A percentile compares a stretch with the other conserved stretches of the same genome.
These are phyloP conservation scores for Alternaria conjuncta DNA, from an alignment of 2,329 filamentous ascomycete species.

Conservation along the genomic window DNA sequence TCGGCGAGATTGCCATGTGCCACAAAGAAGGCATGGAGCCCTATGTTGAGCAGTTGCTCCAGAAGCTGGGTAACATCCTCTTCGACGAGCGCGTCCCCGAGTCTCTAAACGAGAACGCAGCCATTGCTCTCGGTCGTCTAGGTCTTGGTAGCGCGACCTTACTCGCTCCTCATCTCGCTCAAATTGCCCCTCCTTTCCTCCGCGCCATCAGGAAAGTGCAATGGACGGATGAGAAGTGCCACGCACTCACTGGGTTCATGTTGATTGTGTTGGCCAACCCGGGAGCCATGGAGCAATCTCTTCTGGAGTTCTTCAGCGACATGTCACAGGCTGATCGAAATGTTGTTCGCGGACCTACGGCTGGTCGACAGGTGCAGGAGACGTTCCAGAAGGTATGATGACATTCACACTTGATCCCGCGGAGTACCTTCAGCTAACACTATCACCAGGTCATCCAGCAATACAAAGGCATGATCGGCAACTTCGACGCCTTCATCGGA, in stretches of 20 bases:
- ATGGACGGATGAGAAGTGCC: constrained; percentile 91
- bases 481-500: constrained; percentile 60
- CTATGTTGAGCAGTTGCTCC: constrained; percentile 78
- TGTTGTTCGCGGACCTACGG: constrained; percentile 58
- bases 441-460: constrained; percentile 54
- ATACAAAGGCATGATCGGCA: constrained; percentile 62
- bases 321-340: constrained; percentile 75
- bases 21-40: constrained; percentile 74
- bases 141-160: constrained; percentile 79
- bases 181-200: constrained; percentile 84
- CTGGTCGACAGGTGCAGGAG: constrained; percentile 66
- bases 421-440: constrained; percentile 20
- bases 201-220: constrained; percentile 82
- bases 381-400: constrained; percentile 71
- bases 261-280: constrained; percentile 85
- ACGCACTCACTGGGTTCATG: constrained; percentile 90
- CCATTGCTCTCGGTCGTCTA: constrained; percentile 87
- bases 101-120: constrained; percentile 90
- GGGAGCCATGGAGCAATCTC: constrained; percentile 84
- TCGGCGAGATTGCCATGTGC: constrained; percentile 87
- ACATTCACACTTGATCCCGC: neutral
- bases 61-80: constrained; percentile 80
- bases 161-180: constrained; percentile 78
- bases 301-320: constrained; percentile 80
- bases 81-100: constrained; percentile 83